These are phyloP conservation scores for Ganoderma multipileum DNA, from an alignment of 1,284 basidiomycete species.

Conservation along the genomic window DNA sequence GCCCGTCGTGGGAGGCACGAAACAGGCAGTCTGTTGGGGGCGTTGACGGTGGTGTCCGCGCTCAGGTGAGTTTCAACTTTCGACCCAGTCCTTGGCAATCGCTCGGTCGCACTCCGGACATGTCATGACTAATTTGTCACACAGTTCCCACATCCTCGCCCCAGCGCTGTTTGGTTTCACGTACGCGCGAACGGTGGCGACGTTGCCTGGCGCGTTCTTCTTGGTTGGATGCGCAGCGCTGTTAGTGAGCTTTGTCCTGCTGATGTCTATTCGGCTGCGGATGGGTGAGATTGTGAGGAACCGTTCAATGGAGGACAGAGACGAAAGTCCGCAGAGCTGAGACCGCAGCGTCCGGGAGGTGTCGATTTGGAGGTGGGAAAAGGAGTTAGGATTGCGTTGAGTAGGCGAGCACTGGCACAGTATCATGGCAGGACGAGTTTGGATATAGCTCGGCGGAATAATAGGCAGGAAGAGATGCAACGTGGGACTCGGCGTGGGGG, in stretches of 20 bases:
- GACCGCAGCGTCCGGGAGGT: not conserved
- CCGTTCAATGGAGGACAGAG: not conserved
- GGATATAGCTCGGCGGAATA: too few relatives aligned
- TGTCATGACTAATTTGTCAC: slow-evolving; percentile 9
- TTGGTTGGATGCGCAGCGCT: slow-evolving; percentile 48
- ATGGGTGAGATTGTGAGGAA: slow-evolving; percentile 1
- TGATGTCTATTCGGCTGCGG: slow-evolving; percentile 50
- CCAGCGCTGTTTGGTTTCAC: slow-evolving; percentile 63
- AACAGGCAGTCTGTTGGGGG: slow-evolving; percentile 69
- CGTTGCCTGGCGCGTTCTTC: slow-evolving; percentile 62
- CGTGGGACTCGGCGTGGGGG: too few relatives aligned
- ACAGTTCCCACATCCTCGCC: slow-evolving; percentile 58
- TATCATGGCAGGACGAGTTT: not conserved
- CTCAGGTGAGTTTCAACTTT: slow-evolving; percentile 53
- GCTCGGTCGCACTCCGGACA: slow-evolving; percentile 1
- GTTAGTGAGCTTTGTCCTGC: slow-evolving; percentile 46
- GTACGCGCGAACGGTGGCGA: slow-evolving; percentile 63
- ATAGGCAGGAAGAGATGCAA: too few relatives aligned
- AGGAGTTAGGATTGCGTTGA: not conserved
- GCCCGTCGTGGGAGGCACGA: slow-evolving; percentile 53
- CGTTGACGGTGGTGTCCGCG: slow-evolving; percentile 69
- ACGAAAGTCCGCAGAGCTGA: not conserved
- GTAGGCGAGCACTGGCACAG: not conserved
- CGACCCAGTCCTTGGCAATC: not conserved
- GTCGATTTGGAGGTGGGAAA: not conserved